These are phyloP conservation scores for Microsporum ferrugineum DNA, from an alignment of 2,329 filamentous ascomycete species.

Conservation along the genomic window DNA sequence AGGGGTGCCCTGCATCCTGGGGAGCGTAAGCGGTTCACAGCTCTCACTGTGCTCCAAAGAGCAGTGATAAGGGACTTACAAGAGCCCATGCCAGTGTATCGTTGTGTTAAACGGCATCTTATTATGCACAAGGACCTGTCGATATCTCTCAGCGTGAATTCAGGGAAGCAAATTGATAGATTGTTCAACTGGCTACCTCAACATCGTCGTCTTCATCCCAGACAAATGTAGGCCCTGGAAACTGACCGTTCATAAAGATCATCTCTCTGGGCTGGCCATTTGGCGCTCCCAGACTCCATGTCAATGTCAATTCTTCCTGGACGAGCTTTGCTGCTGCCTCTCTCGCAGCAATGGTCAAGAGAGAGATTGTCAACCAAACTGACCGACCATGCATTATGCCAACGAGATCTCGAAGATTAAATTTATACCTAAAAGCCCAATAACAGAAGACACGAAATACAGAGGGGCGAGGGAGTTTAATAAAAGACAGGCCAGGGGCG, in stretches of 20 bases:
- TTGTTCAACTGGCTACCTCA: conserved; percentile 2
- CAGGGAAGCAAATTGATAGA: background rate
- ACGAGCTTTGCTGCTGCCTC: background rate
- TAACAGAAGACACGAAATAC: background rate
- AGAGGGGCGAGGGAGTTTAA: background rate
- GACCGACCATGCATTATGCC: background rate
- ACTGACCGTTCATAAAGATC: conserved; percentile 14
- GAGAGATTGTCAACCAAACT: background rate
- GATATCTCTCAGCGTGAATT: background rate
- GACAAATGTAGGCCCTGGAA: conserved; percentile 16
- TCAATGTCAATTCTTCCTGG: background rate
- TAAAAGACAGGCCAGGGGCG: background rate
- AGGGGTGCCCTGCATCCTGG: conserved; percentile 13
- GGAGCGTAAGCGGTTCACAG: background rate
- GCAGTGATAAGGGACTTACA: conserved; percentile 12
- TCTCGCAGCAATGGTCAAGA: background rate
- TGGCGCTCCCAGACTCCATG: conserved; percentile 14
- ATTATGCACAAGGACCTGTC: conserved; percentile 7
- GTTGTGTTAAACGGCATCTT: conserved; percentile 12
- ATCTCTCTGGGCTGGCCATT: conserved; percentile 15
- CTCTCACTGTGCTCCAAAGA: background rate
- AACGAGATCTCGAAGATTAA: background rate
- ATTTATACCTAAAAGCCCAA: background rate
- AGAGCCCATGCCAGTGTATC: conserved; percentile 18
- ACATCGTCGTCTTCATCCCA: conserved; percentile 10